Percentiles rank a stretch among this genome's conserved stretches.
Conservation (phyloP, 805 yeast genomes). For the Saccharomycopsis microspora region DNA sequence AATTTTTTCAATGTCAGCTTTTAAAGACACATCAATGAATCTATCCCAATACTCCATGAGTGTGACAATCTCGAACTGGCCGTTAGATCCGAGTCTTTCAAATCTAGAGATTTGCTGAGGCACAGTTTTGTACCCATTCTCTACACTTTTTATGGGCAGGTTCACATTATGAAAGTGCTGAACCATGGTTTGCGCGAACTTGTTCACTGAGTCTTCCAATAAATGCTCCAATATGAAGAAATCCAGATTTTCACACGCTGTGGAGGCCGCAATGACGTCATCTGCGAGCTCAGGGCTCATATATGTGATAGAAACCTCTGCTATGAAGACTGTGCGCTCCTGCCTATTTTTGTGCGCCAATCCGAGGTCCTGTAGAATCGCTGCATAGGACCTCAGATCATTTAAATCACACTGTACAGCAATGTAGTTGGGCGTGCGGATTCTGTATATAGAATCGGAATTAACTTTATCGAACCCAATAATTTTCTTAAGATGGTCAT, state of each 20-base stretch:
- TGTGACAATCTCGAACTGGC: constrained; percentile 37
- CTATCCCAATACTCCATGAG: constrained; percentile 49
- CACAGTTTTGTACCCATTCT: constrained; percentile 37
- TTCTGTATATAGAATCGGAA: not conserved
- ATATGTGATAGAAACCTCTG: constrained; percentile 77
- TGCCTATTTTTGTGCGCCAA: constrained; percentile 23
- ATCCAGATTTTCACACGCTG: constrained; percentile 36
- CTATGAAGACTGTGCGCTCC: constrained; percentile 38
- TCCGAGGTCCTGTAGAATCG: constrained; percentile 9
- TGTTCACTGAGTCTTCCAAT: constrained; percentile 43
- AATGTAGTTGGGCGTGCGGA: constrained; percentile 32
- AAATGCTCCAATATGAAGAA: constrained; percentile 63
- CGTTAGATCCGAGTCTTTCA: constrained; percentile 18
- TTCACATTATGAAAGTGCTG: constrained; percentile 54
- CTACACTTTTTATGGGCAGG: constrained; percentile 60
- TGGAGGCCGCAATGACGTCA: constrained; percentile 39
- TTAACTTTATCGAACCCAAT: constrained; percentile 26
- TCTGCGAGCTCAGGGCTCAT: constrained; percentile 63
- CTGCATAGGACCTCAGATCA: constrained; percentile 28
- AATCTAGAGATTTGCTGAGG: constrained; percentile 42
- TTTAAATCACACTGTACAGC: constrained; percentile 62
- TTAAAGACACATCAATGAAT: constrained; percentile 28
- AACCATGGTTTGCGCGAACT: constrained; percentile 68
- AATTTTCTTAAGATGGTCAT: constrained; percentile 31
- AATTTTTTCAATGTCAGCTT: constrained; percentile 31